Percentiles rank a stretch among this genome's conserved stretches.
Conservation (phyloP, 768 basidiomycete genomes). For the Glaciozyma antarctica region DNA sequence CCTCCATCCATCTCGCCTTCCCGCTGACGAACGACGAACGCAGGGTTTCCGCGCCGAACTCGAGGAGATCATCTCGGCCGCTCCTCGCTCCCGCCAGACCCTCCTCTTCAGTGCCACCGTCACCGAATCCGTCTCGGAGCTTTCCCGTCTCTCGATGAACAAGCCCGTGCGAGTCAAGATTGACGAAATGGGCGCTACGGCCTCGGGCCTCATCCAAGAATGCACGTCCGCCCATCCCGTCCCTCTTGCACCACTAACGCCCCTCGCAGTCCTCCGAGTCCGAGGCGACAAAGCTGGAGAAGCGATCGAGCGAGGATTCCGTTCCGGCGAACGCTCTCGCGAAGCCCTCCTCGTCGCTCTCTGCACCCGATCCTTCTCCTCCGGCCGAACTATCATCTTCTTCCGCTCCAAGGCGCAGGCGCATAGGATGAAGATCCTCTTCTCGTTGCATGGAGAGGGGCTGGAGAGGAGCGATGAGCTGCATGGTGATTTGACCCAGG, state of each 20-base stretch:
- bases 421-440: slow-evolving; percentile 92
- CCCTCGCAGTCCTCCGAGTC: slow-evolving; percentile 52
- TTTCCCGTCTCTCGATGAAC: slow-evolving; percentile 83
- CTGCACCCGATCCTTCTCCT: slow-evolving; percentile 78
- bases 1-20: neutral
- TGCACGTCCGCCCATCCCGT: slow-evolving; percentile 45
- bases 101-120: slow-evolving; percentile 99
- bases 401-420: slow-evolving; percentile 93
- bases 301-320: slow-evolving; percentile 38
- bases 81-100: slow-evolving; percentile 58
- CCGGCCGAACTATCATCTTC: slow-evolving; percentile 71
- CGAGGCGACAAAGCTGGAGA: slow-evolving; percentile 49
- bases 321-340: slow-evolving; percentile 29
- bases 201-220: slow-evolving; percentile 79
- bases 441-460: slow-evolving; percentile 60
- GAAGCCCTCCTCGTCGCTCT: slow-evolving; percentile 55
- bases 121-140: slow-evolving; percentile 90
- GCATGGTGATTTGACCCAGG: slow-evolving; percentile 91
- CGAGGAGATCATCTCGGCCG: slow-evolving; percentile 75
- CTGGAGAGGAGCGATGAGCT: slow-evolving; percentile 55
- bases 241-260: neutral
- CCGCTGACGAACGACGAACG: slow-evolving; percentile 31
- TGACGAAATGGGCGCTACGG: slow-evolving; percentile 80
- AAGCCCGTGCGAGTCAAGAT: slow-evolving; percentile 92
- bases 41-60: slow-evolving; percentile 94